phyloP scores from a whole-genome alignment of 1,284 basidiomycete genomes.

The Pseudozyma thailandica region DNA sequence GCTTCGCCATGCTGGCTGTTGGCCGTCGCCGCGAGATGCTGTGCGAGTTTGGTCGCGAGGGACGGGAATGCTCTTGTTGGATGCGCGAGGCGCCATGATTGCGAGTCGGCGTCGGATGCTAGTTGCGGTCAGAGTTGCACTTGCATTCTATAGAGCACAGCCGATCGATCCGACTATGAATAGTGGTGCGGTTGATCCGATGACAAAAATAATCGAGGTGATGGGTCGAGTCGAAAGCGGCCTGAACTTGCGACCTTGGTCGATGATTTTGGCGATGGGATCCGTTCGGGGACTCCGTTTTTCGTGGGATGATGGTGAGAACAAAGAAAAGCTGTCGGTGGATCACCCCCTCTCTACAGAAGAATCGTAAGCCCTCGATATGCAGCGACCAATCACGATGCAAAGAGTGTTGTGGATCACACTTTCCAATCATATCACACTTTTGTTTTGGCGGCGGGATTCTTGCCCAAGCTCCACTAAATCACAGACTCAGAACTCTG shows the following conservation, averaged over 20 bases:
- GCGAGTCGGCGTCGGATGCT: background rate
- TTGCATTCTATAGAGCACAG: slow-evolving; percentile 16
- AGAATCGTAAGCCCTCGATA: background rate
- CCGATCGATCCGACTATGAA: no score
- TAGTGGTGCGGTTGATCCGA: no score
- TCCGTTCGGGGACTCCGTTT: background rate
- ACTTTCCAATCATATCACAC: no score
- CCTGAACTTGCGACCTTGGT: no score
- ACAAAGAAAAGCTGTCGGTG: background rate
- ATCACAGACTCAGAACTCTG: background rate
- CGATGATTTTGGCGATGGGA: no score
- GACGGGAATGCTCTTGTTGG: slow-evolving; percentile 32
- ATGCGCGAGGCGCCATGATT: slow-evolving; percentile 28
- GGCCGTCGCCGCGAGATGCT: slow-evolving; percentile 16
- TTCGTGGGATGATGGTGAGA: background rate
- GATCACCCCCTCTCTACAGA: background rate
- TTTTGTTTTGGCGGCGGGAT: background rate
- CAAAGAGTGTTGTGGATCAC: no score
- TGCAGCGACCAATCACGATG: background rate
- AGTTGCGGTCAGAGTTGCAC: background rate
- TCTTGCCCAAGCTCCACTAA: slow-evolving; percentile 5
- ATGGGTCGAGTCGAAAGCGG: no score
- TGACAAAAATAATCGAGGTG: no score
- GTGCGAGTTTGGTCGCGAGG: slow-evolving; percentile 33
- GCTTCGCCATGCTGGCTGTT: slow-evolving; percentile 57